Evolutionary conservation across 2,329 filamentous ascomycete genomes (phyloP), one percentile per base, ranked within the genome.

Genomic region (Celoporthe dispersa): DNA sequence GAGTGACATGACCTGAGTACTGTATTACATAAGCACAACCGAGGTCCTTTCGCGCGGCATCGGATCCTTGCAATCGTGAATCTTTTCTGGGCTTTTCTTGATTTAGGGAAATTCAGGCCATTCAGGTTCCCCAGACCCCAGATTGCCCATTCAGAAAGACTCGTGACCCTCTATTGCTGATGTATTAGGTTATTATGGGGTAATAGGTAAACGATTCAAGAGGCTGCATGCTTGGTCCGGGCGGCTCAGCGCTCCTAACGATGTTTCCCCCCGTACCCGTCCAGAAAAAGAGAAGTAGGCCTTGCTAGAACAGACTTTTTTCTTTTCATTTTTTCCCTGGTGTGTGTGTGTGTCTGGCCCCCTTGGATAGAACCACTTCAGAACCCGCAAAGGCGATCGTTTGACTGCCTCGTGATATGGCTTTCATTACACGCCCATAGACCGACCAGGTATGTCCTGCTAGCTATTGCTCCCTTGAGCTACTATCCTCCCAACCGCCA

Each of bases 131-230:
- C 53, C 53, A 31, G 53, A 57, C 53, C 53, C 53, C 53, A 57
- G 53, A 57, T 16, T 33, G 28, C 14, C 53, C 28, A 57, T 14
- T 31, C 25, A 57, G 53, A 33, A n/a, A 28, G 19, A 16, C 19
- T 5, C 22, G 57, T 60, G 28, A 37, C 39, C 19, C 22, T 67
- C 25, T 25, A n/a, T 14, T 61, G 31, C 62, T 31, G 33, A 28
- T 63, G 33, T 12, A 61, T 71, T 66, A 70, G 70, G 70, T 71
- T 71, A 70, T 71, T 70, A 71, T 71, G 70, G 70, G 70, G 70
- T 71, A 71, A 71, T 70, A 70, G 61, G 60, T 64, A 69, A 69
- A 64, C 67, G 31, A 37, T 16, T 35, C 44, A 33, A 55, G 37
- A 60, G 55, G 41, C 62, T 51, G 25, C n/a, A 19, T n/a, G 16